These are phyloP conservation scores for Musa itinerans DNA, from an alignment of 176 grass and related monocot species.

Conservation along the genomic window DNA sequence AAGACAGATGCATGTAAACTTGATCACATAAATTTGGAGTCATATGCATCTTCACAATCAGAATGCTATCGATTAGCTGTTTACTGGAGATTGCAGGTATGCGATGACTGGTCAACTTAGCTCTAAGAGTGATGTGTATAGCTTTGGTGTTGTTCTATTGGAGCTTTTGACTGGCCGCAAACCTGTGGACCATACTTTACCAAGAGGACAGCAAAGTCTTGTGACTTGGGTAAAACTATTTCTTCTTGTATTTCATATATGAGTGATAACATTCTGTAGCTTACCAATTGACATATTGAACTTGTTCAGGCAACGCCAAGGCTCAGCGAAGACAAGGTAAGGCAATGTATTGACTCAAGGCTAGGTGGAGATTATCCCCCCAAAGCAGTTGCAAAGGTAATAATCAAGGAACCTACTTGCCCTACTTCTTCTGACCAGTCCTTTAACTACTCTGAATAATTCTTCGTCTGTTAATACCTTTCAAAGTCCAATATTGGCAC, in stretches of 20 bases:
- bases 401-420: background rate
- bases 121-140: slow-evolving; percentile 78
- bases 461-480: background rate
- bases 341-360: slow-evolving; percentile 71
- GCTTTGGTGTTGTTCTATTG: slow-evolving; percentile 71
- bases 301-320: slow-evolving; percentile 56
- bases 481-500: background rate
- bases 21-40: background rate
- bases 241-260: background rate
- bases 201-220: slow-evolving; percentile 78
- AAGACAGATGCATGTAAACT: background rate
- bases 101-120: slow-evolving; percentile 84
- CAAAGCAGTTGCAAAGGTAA: slow-evolving; percentile 80
- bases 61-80: slow-evolving; percentile 1
- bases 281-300: slow-evolving; percentile 21
- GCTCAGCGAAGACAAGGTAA: slow-evolving; percentile 77
- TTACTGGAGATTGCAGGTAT: slow-evolving; percentile 38
- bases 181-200: slow-evolving; percentile 76
- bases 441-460: background rate
- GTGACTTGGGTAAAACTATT: slow-evolving; percentile 60
- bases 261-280: background rate
- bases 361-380: slow-evolving; percentile 66
- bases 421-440: background rate
- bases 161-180: slow-evolving; percentile 75
- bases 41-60: background rate